Evolutionary conservation across 768 basidiomycete species (phyloP).

Genomic region (Macrolepiota dolichaula): DNA sequence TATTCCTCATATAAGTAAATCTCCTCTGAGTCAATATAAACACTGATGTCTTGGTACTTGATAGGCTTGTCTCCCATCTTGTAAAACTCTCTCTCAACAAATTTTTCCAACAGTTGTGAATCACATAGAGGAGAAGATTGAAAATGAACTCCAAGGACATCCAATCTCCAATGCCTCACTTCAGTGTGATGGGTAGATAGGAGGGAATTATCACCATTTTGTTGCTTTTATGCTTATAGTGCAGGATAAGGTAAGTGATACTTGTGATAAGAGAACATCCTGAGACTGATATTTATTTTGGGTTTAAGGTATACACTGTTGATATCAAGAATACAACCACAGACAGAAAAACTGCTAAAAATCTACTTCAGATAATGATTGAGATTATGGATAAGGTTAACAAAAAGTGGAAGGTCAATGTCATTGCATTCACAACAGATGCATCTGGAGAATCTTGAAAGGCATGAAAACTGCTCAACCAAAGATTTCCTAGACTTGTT

Average conservation of each 20-base stretch:
- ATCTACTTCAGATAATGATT: slow-evolving; percentile 23
- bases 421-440: slow-evolving; percentile 31
- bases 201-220: slow-evolving; percentile 27
- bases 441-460: slow-evolving; percentile 31
- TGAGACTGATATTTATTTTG: too few relatives aligned
- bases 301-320: slow-evolving; percentile 25
- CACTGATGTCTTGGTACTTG: too few relatives aligned
- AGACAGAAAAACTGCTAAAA: slow-evolving; percentile 27
- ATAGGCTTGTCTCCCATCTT: slow-evolving; percentile 18
- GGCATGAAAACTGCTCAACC: slow-evolving; percentile 15
- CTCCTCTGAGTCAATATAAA: too few relatives aligned
- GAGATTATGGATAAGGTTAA: slow-evolving; percentile 18
- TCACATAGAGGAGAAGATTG: not conserved
- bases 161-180: slow-evolving; percentile 15
- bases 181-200: slow-evolving; percentile 34
- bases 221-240: slow-evolving; percentile 28
- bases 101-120: slow-evolving; percentile 21
- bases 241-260: too few relatives aligned
- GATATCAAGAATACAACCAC: slow-evolving; percentile 25
- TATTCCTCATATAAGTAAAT: slow-evolving; percentile 18
- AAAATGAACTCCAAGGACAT: slow-evolving; percentile 9
- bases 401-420: slow-evolving; percentile 20
- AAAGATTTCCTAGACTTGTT: slow-evolving; percentile 21
- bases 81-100: slow-evolving; percentile 19
- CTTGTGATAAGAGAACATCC: too few relatives aligned